phyloP scores from a whole-genome alignment of 345 rosid species.

The Gossypium herbaceum region DNA sequence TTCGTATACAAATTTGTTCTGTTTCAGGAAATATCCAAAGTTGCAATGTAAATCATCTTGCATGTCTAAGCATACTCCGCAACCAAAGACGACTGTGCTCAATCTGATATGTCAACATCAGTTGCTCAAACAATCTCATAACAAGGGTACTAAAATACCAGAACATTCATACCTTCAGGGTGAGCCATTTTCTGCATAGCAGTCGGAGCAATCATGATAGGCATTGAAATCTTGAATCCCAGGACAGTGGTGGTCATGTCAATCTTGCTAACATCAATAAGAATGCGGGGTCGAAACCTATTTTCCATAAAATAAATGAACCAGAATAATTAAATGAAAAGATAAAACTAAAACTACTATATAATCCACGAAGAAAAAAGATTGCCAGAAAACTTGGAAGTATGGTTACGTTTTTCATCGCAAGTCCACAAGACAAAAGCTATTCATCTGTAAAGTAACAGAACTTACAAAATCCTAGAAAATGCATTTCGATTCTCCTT shows the following conservation, averaged over 20 bases:
- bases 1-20: neutral
- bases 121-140: neutral
- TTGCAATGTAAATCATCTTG: neutral
- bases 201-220: slow-evolving; percentile 93
- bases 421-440: neutral
- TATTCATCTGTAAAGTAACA: neutral
- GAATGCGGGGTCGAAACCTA: slow-evolving; percentile 90
- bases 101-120: neutral
- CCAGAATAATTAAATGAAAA: neutral
- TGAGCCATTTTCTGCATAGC: slow-evolving; percentile 99
- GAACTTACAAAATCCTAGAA: slow-evolving; percentile 73
- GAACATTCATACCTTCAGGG: slow-evolving; percentile 55
- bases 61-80: neutral
- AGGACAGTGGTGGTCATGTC: slow-evolving; percentile 67
- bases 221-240: slow-evolving; percentile 93
- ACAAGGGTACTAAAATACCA: neutral
- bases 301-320: slow-evolving; percentile 6
- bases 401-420: neutral
- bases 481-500: slow-evolving; percentile 78
- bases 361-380: neutral
- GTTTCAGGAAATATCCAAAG: neutral
- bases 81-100: neutral
- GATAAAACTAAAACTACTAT: neutral
- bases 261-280: slow-evolving; percentile 81
- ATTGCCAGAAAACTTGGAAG: neutral